phyloP scores from a whole-genome alignment of 1,139 yeast genomes.

The Scheffersomyces illinoinensis region DNA sequence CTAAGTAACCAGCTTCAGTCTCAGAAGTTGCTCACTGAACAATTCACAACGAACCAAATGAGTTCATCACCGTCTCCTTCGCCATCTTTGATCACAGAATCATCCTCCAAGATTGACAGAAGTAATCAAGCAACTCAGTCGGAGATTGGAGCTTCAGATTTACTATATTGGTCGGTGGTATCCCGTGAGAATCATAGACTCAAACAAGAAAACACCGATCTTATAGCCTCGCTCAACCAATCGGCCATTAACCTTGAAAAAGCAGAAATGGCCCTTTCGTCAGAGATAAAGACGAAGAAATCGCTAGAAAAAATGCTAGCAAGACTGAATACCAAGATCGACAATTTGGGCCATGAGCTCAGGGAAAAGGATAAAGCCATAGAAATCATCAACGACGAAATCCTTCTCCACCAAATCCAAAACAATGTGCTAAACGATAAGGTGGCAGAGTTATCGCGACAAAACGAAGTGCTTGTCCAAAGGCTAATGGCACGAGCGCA shows the following conservation, averaged over 20 bases:
- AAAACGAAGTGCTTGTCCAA: conserved; percentile 54
- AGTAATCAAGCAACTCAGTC: conserved; percentile 5
- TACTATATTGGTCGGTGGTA: neutral
- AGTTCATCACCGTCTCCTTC: conserved; percentile 12
- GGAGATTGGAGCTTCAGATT: neutral
- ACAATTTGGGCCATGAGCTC: conserved; percentile 45
- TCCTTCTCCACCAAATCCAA: conserved; percentile 69
- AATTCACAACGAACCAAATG: neutral
- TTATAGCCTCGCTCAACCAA: conserved; percentile 26
- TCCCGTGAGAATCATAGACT: conserved; percentile 5
- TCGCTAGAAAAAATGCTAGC: conserved; percentile 21
- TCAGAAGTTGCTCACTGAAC: neutral
- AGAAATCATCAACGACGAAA: conserved; percentile 69
- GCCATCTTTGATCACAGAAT: conserved; percentile 15
- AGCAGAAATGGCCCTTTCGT: conserved; percentile 16
- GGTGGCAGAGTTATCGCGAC: conserved; percentile 39
- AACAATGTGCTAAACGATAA: conserved; percentile 58
- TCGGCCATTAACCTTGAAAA: conserved; percentile 25
- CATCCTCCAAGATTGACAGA: conserved; percentile 3
- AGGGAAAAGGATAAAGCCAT: conserved; percentile 55
- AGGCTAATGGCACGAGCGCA: conserved; percentile 63
- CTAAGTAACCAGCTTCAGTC: conserved; percentile 18
- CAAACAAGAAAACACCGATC: conserved; percentile 13
- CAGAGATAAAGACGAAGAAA: conserved; percentile 13
- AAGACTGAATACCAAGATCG: conserved; percentile 30